Evolutionary conservation across 116 monocot genomes (phyloP), one percentile per base, ranked within the genome.

Genomic region (Zostera marina): DNA sequence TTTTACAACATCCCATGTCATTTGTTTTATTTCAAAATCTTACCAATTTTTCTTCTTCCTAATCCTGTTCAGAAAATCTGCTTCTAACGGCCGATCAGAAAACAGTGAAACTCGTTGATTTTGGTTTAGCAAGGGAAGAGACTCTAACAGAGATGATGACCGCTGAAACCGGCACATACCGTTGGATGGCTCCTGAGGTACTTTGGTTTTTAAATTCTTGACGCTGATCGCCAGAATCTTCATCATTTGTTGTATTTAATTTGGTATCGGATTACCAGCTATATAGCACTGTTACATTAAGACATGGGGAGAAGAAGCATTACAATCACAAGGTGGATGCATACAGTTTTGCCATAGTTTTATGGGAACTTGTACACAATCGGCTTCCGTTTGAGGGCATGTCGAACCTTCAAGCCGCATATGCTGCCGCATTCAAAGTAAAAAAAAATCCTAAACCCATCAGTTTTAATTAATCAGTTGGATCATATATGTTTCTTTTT

Each of bases 181-280:
- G 92, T 40, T 92, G 92, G 92, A 92, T 92, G 92, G 92, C 87
- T n/a, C 92, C 92, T 20, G 92, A 92, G 92, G n/a, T n/a, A n/a
- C n/a, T n/a, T n/a, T n/a, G n/a, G 92, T 92, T 24, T 32, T 19
- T 70, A 22, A 17, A 44, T 11, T 22, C 15, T 17, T 25, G 4
- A 24, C 21, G 32, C 54, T 26, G 23, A 53, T 42, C 14, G 21
- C 22, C 17, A 42, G 15, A 46, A 9, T 20, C 7, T 14, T 47
- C 48, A 1, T 38, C 5, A 19, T 21, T 3, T n/a, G 7, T 44
- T 42, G 3, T 61, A 16, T 41, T 54, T 26, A 53, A 23, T 54
- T 8, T 24, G 10, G 15, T 21, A 63, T 55, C 55, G 32, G 22
- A 40, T 16, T 15, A 54, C 40, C 68, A 92, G 92, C 56, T 92